phyloP scores from a whole-genome alignment of 2,329 filamentous ascomycete species.

The Ascochyta fabae region DNA sequence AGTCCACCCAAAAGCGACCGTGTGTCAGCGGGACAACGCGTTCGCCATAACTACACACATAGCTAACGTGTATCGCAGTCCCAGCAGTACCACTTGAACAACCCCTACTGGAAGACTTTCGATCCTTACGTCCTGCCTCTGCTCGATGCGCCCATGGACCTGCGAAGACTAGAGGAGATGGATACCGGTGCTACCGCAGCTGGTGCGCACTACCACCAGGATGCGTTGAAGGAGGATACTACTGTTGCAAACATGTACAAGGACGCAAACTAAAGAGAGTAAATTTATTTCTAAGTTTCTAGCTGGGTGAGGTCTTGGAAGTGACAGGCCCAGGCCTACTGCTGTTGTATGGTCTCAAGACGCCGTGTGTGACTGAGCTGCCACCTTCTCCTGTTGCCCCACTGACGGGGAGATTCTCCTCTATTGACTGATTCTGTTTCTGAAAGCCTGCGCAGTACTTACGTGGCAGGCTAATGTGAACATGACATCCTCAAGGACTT shows the following conservation, averaged over 20 bases:
- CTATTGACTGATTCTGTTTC: no score
- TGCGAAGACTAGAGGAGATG: slow-evolving; percentile 71
- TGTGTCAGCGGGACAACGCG: neutral
- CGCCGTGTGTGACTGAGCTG: no score
- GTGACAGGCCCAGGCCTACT: no score
- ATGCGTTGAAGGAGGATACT: slow-evolving; percentile 23
- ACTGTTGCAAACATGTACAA: slow-evolving; percentile 26
- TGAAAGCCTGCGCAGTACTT: no score
- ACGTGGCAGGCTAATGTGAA: no score
- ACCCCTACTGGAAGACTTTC: slow-evolving; percentile 79
- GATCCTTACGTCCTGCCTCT: slow-evolving; percentile 75
- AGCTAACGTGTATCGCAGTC: slow-evolving; percentile 26
- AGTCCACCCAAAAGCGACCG: slow-evolving; percentile 30
- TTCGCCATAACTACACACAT: no score
- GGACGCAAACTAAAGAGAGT: slow-evolving; percentile 11
- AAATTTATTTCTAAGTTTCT: no score
- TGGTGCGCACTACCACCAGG: slow-evolving; percentile 31
- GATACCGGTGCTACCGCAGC: slow-evolving; percentile 60
- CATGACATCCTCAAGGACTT: no score
- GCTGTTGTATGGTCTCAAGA: no score
- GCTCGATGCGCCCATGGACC: slow-evolving; percentile 72
- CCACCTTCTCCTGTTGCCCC: no score
- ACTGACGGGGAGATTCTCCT: no score
- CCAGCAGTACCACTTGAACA: slow-evolving; percentile 57
- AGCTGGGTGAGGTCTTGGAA: no score